Evolutionary conservation across 164 flowering plant species (phyloP), one percentile per base, ranked within the genome.

Genomic region (Chimonanthus salicifolius): DNA sequence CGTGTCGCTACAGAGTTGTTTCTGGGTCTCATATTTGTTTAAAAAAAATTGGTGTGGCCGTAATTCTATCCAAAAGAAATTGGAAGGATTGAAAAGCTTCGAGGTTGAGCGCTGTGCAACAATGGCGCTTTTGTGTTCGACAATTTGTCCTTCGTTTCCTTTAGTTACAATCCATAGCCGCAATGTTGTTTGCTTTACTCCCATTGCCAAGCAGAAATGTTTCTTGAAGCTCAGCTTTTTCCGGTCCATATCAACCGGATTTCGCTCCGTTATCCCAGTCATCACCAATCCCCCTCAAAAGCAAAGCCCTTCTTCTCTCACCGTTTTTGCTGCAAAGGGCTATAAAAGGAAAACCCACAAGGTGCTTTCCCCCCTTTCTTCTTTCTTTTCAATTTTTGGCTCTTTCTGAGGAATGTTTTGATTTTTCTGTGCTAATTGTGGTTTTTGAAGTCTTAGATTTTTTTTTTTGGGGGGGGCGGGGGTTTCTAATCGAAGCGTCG

Each of bases 331-430:
- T 62, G 88, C 87, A 7, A 93, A 91, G 79, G 98, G 98, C 54
- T 93, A 91, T 81, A 91, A 93, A 79, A 89, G 88, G 97, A 93
- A 93, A 72, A 91, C 94, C 79, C 98, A 91, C 87, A 93, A 93
- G 94, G 98, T 92, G 48, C 21, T 18, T n/a, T 10, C 11, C 47
- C 60, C 6, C 16, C 1, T 33, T 68, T 68, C n/a, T 4, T 63
- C 15, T 33, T 45, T 44, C 3, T 63, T 0, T 63, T 63, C 44
- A 51, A 0, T 51, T 51, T 7, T 51, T 2, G 7, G 13, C 20
- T 18, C 43, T 18, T 33, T 43, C 45, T 45, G 3, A 44, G 2
- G 46, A 65, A 65, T 43, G 44, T 47, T 64, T 33, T 4, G 49
- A 18, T 18, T 13, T 44, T 71, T 71, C 58, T 71, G 16, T 71